These are phyloP conservation scores for Hanseniaspora lindneri DNA, from an alignment of 805 yeast genomes.

Conservation along the genomic window DNA sequence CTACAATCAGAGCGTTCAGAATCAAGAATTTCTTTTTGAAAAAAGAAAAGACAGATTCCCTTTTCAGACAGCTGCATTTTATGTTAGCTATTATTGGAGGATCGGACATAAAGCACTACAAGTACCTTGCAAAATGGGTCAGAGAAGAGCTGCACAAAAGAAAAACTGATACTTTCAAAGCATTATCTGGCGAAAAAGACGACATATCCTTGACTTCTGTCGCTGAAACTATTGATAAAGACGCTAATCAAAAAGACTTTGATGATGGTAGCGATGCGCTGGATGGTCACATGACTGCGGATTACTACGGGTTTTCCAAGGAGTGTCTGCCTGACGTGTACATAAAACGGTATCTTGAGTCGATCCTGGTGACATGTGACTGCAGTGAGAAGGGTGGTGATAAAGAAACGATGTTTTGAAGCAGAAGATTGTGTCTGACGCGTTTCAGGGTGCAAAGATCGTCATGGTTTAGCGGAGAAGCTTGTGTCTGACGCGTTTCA, in stretches of 20 bases:
- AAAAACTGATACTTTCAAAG: no score
- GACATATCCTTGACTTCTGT: no score
- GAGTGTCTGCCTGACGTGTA: constrained; percentile 5
- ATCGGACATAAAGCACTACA: not conserved
- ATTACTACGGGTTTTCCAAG: constrained; percentile 8
- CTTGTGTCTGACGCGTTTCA: no score
- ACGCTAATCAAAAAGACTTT: not conserved
- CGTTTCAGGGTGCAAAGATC: no score
- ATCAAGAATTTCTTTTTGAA: constrained; percentile 7
- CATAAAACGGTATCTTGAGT: constrained; percentile 5
- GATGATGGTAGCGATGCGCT: not conserved
- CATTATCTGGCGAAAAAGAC: no score
- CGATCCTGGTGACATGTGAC: not conserved
- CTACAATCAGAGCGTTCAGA: not conserved
- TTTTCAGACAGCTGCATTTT: not conserved
- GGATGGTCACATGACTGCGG: not conserved
- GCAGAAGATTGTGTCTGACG: no score
- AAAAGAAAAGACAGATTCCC: not conserved
- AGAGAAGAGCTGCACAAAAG: not conserved
- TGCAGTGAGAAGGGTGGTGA: not conserved
- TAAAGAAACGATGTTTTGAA: no score
- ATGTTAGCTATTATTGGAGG: not conserved
- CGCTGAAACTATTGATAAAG: not conserved
- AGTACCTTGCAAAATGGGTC: not conserved
- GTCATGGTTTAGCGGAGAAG: no score